Percentiles rank a stretch among this genome's conserved stretches.
These are phyloP conservation scores for Ophiostoma triangulosporum DNA, from an alignment of 2,329 filamentous ascomycete species.

Conservation along the genomic window DNA sequence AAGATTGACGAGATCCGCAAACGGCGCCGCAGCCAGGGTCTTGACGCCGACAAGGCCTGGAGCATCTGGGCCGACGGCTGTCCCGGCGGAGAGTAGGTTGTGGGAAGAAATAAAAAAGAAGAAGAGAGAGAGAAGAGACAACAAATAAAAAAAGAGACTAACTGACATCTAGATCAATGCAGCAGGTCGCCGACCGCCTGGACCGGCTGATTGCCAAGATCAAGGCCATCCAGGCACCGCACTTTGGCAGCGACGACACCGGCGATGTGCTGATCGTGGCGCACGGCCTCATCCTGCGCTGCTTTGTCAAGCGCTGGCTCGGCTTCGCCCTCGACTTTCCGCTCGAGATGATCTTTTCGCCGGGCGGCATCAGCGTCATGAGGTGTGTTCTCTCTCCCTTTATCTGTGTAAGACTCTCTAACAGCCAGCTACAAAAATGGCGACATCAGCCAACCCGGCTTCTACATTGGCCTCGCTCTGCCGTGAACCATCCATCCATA, in stretches of 20 bases:
- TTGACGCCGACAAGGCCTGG: constrained; percentile 36
- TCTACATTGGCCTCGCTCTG: constrained; percentile 22
- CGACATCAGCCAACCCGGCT: constrained; percentile 25
- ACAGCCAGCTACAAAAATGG: constrained; percentile 19
- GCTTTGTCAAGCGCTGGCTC: constrained; percentile 33
- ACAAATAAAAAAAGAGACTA: no score
- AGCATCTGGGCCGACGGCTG: constrained; percentile 47
- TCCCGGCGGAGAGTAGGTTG: constrained; percentile 36
- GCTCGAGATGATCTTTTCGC: constrained; percentile 29
- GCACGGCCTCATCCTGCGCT: constrained; percentile 31
- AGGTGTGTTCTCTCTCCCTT: constrained; percentile 22
- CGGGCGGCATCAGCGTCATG: constrained; percentile 28
- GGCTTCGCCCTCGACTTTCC: constrained; percentile 26
- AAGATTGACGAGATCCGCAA: constrained; percentile 35
- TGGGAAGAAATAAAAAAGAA: no score
- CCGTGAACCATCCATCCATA: not conserved
- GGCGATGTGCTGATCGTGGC: constrained; percentile 25
- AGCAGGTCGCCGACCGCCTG: constrained; percentile 26
- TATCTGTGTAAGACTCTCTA: not conserved
- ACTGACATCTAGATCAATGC: not conserved
- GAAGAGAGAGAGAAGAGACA: no score
- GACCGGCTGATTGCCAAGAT: constrained; percentile 29
- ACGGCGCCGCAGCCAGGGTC: constrained; percentile 29
- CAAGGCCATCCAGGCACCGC: constrained; percentile 23
- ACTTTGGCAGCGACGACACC: constrained; percentile 26